Evolutionary conservation across 345 rosid species (phyloP), one percentile per base, ranked within the genome.

Genomic region (Melastoma malabathricum): DNA sequence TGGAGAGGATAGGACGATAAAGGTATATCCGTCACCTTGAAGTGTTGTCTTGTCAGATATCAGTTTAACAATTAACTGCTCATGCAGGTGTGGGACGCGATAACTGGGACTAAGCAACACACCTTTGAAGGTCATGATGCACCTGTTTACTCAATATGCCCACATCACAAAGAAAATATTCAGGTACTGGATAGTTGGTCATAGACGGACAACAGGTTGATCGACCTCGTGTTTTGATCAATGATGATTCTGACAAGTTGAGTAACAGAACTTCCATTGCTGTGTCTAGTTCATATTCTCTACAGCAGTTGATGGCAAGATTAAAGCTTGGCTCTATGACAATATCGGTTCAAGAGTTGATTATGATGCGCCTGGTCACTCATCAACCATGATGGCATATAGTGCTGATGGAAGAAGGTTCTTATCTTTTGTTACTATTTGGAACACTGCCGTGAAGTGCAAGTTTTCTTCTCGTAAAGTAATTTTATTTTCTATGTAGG

Each of bases 361-460:
- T 67, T 84, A 84, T 62, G 80, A 77, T 73, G 86, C 94, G 34
- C 94, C 94, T 7, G 86, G 89, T 20, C 84, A 70, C 46, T 73
- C 86, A 18, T 73, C 84, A 38, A 84, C 84, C 31, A 69, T 62
- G 55, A 84, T 84, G 94, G 82, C 81, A 47, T 84, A 84, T 59
- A 84, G 86, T 64, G 79, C 84, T 57, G 89, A 84, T 66, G 94
- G 94, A 62, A 70, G 73, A 45, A 88, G 97, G 97, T 88, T 68
- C 54, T 18, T 59, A 44, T 51, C 18, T 50, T 3, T 17, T 48
- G 15, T 22, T 22, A 18, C 39, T 63, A 51, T 46, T 57, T 25
- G 1, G 18, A 14, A 52, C 56, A 50, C 15, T 47, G 65, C 29
- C 25, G 29, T 54, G 56, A 16, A 48, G 7, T 27, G 15, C 15